Conservation (phyloP, 305 asterid genomes). For the Rubia tinctorum region DNA sequence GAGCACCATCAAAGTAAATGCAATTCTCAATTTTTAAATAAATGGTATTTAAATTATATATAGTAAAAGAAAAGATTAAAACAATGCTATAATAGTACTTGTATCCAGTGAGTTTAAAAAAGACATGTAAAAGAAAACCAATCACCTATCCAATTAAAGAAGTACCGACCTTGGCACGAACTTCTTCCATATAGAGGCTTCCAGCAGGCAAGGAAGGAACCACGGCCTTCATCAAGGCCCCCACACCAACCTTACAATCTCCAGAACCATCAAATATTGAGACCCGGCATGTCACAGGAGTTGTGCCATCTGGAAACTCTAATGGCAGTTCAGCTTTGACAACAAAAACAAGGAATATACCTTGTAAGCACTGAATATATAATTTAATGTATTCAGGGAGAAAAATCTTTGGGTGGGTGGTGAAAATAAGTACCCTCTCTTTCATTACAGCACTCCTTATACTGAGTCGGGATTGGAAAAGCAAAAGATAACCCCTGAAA, state of each 20-base stretch:
- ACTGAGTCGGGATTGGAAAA: slow-evolving; percentile 85
- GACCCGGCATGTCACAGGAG: slow-evolving; percentile 94
- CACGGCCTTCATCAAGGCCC: slow-evolving; percentile 77
- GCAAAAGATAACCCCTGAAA: slow-evolving; percentile 92
- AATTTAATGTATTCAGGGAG: slow-evolving; percentile 10
- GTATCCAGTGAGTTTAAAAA: background rate
- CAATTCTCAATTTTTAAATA: background rate
- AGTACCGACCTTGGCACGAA: slow-evolving; percentile 64
- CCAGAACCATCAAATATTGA: slow-evolving; percentile 74
- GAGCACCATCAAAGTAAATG: background rate
- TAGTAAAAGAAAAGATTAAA: background rate
- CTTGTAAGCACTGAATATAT: slow-evolving; percentile 15
- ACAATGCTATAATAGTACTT: background rate
- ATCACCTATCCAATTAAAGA: background rate
- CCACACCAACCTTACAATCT: slow-evolving; percentile 89
- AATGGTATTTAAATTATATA: background rate
- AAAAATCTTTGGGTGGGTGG: background rate
- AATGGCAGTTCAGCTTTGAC: slow-evolving; percentile 77
- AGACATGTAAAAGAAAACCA: background rate
- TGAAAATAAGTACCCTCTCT: slow-evolving; percentile 54
- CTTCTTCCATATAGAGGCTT: slow-evolving; percentile 94
- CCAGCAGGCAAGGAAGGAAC: slow-evolving; percentile 77
- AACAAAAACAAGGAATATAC: background rate
- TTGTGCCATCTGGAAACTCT: slow-evolving; percentile 96
- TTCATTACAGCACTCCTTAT: slow-evolving; percentile 65